Percentiles rank a stretch among this genome's conserved stretches.
These are phyloP conservation scores for Exophiala viscosa DNA, from an alignment of 2,329 filamentous ascomycete species.

Conservation along the genomic window DNA sequence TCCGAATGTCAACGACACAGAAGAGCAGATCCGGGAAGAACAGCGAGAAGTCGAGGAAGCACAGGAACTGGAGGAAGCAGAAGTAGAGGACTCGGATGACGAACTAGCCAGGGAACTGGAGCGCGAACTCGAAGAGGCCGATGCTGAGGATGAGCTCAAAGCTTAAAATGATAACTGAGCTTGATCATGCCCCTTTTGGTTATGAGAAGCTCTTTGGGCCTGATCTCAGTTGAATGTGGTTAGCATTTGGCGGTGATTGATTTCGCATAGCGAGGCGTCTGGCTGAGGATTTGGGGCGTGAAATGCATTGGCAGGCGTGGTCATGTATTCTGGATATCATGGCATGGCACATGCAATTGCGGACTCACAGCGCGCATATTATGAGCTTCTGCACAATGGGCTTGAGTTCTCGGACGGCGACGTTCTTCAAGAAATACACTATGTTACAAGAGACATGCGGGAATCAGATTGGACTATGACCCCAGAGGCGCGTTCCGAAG, in stretches of 20 bases:
- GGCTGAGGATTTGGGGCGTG: background rate
- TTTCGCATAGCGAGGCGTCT: conserved; percentile 14
- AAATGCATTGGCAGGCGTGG: too few relatives aligned
- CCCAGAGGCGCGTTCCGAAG: too few relatives aligned
- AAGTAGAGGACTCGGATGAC: conserved; percentile 43
- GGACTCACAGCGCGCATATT: too few relatives aligned
- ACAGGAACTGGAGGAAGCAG: conserved; percentile 30
- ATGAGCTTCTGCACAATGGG: too few relatives aligned
- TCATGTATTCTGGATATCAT: too few relatives aligned
- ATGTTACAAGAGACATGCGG: too few relatives aligned
- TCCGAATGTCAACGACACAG: conserved; percentile 2
- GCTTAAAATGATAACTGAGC: conserved; percentile 1
- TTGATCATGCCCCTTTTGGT: background rate
- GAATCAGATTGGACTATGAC: too few relatives aligned
- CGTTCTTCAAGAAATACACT: too few relatives aligned
- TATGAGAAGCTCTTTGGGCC: background rate
- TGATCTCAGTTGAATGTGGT: background rate
- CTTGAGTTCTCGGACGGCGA: too few relatives aligned
- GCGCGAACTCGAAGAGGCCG: conserved; percentile 53
- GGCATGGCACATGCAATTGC: too few relatives aligned
- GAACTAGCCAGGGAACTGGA: conserved; percentile 54
- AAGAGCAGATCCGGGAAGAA: conserved; percentile 30
- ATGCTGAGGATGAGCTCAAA: conserved; percentile 16
- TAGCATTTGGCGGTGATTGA: background rate
- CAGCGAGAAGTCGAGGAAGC: conserved; percentile 32